Evolutionary conservation across 805 yeast genomes (phyloP), one percentile per base, ranked within the genome.

Genomic region (Kurtzmaniella cleridarum): DNA sequence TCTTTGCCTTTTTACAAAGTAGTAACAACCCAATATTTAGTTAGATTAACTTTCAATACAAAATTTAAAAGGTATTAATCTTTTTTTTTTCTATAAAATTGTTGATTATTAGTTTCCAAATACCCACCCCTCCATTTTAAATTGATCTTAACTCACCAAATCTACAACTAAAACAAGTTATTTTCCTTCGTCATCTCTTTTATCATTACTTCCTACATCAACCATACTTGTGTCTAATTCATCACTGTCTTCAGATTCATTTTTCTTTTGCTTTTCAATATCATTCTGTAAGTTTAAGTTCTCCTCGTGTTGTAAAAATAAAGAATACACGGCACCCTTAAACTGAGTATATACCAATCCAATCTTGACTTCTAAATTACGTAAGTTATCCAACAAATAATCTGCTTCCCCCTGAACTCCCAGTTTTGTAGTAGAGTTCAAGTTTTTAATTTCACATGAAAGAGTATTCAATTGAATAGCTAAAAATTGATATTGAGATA

Each of bases 311-410:
- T 78, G 81, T 30, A 79, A 53, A 40, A 79, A 74, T 37, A 82
- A 61, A 13, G 81, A 75, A 52, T 83, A 83, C 3, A 83, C 86
- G 3, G 88, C 82, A 3, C 84, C 81, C 46, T 81, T 79, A 57
- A 83, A 72, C 32, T 80, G 55, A 1, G 88, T 81, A 36, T 79
- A 78, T 3, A 83, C 82, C 38, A 81, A 57, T 1, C 82, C 81
- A 10, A 79, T 66, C 46, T 81, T 81, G 44, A 76, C 67, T 48
- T 83, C 90, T 37, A 83, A 67, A 17, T 67, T 73, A 23, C 87
- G 66, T 46, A 82, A 55, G 44, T 76, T 75, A 27, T 73, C 77
- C 20, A 64, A 45, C 31, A 70, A 47, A 16, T 55, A 53, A 38
- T 58, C 60, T 4, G 67, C 63, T 10, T 57, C 35, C 32, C 57